A percentile compares a stretch with the other conserved stretches of the same genome.
phyloP scores from a whole-genome alignment of 148 eudicot genomes.

The Limonium bicolor region DNA sequence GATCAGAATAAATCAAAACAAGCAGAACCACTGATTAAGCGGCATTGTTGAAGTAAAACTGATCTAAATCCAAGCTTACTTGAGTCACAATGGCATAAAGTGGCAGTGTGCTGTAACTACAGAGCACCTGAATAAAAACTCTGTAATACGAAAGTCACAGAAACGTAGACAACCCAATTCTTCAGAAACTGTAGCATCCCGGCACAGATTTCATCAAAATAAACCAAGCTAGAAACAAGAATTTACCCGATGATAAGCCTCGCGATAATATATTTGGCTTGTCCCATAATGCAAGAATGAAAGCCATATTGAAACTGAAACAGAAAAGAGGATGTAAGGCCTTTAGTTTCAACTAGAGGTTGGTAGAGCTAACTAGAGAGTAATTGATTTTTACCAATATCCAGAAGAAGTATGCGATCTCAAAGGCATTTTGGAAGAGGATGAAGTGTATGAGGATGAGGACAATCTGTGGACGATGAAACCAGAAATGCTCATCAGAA shows the following conservation, averaged over 20 bases:
- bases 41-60: no score
- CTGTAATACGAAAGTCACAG: no score
- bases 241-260: constrained; percentile 51
- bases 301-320: constrained; percentile 63
- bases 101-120: constrained; percentile 90
- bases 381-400: constrained; percentile 27
- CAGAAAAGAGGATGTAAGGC: not conserved
- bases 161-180: no score
- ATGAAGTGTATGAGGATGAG: constrained; percentile 52
- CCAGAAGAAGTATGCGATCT: constrained; percentile 71
- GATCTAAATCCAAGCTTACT: constrained; percentile 21
- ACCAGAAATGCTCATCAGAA: constrained; percentile 65
- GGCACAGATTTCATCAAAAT: no score
- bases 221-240: not conserved
- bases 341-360: not conserved
- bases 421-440: constrained; percentile 70
- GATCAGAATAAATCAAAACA: no score
- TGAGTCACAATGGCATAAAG: constrained; percentile 83
- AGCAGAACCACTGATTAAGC: no score
- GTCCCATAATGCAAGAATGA: constrained; percentile 76
- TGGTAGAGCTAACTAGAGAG: no score
- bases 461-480: constrained; percentile 40
- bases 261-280: constrained; percentile 35
- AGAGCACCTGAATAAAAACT: constrained; percentile 64
- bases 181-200: no score